Percentiles rank a stretch among this genome's conserved stretches.
Conservation (phyloP, 2,329 filamentous ascomycete species). For the Talaromyces sp. region DNA sequence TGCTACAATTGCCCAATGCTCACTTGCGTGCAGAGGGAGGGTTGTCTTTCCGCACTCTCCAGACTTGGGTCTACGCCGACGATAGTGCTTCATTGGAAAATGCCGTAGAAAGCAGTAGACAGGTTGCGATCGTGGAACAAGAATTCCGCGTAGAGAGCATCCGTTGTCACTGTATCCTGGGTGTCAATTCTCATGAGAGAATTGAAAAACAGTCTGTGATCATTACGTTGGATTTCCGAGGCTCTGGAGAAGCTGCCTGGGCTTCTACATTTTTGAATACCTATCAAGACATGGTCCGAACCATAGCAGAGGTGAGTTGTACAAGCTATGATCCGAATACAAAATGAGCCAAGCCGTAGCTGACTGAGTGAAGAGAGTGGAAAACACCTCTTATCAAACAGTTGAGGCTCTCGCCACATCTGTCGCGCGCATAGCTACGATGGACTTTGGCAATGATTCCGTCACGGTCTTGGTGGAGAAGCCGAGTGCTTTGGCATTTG, state of each 20-base stretch:
- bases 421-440: constrained; percentile 45
- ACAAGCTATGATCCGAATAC: neutral
- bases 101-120: constrained; percentile 27
- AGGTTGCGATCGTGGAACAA: constrained; percentile 33
- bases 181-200: constrained; percentile 53
- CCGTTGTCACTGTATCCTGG: constrained; percentile 47
- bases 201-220: constrained; percentile 50
- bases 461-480: constrained; percentile 51
- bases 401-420: constrained; percentile 51
- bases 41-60: constrained; percentile 36
- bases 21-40: constrained; percentile 44
- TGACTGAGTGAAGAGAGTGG: constrained; percentile 38
- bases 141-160: constrained; percentile 44
- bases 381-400: constrained; percentile 49
- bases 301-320: constrained; percentile 37
- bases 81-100: constrained; percentile 21
- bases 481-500: constrained; percentile 50
- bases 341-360: neutral
- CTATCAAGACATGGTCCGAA: constrained; percentile 40
- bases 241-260: constrained; percentile 33
- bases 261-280: constrained; percentile 33
- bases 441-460: constrained; percentile 44
- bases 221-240: constrained; percentile 38
- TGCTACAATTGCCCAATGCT: constrained; percentile 44
- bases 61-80: constrained; percentile 33